These are phyloP conservation scores for Oldenlandia corymbosa DNA, from an alignment of 257 asterid species.

Conservation along the genomic window DNA sequence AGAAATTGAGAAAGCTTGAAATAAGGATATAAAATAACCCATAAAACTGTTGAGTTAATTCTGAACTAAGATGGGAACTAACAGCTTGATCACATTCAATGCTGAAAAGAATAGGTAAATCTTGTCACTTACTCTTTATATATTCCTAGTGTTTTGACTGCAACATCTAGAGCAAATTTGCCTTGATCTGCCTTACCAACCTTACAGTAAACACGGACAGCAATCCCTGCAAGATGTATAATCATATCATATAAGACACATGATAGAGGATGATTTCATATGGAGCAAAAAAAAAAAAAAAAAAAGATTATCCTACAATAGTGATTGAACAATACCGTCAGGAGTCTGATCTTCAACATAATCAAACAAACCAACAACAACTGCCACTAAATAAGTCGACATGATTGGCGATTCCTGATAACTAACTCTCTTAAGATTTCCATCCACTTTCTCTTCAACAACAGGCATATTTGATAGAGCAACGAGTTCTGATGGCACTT, in stretches of 20 bases:
- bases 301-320: neutral
- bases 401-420: slow-evolving; percentile 89
- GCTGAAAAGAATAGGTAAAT: neutral
- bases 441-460: slow-evolving; percentile 53
- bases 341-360: slow-evolving; percentile 82
- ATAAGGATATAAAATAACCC: neutral
- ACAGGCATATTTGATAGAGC: slow-evolving; percentile 95
- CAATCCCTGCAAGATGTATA: slow-evolving; percentile 45
- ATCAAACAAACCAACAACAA: slow-evolving; percentile 87
- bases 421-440: slow-evolving; percentile 61
- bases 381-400: slow-evolving; percentile 94
- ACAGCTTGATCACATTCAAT: neutral
- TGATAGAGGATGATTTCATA: slow-evolving; percentile 1
- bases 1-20: neutral
- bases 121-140: slow-evolving; percentile 53
- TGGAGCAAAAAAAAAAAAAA: slow-evolving; percentile 1
- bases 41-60: neutral
- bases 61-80: neutral
- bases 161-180: slow-evolving; percentile 76
- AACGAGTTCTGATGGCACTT: slow-evolving; percentile 80
- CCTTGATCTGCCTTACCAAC: slow-evolving; percentile 81
- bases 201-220: slow-evolving; percentile 75
- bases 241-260: slow-evolving; percentile 3
- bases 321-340: slow-evolving; percentile 45
- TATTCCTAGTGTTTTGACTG: slow-evolving; percentile 78